Conservation (phyloP, 163 green algal genomes). For the Chloromonas sp. region DNA sequence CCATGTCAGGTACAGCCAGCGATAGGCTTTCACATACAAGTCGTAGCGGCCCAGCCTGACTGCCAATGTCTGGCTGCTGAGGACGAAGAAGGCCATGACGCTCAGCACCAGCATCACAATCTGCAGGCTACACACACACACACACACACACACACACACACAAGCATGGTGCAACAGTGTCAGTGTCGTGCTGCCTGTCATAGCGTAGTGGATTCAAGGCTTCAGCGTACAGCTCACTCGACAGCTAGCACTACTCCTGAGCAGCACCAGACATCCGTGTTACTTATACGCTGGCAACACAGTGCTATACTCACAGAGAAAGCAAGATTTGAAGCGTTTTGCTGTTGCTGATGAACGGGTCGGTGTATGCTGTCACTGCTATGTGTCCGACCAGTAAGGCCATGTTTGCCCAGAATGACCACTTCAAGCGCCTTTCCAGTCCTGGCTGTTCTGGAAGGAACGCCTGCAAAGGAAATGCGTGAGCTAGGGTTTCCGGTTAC, state of each 20-base stretch:
- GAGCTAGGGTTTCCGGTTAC: no score
- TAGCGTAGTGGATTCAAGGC: no score
- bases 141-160: neutral
- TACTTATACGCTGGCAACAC: no score
- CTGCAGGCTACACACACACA: constrained; percentile 20
- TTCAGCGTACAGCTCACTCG: no score
- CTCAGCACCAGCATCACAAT: constrained; percentile 32
- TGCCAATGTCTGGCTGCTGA: constrained; percentile 25
- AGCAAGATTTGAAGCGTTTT: neutral
- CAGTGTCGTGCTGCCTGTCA: no score
- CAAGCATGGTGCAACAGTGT: neutral
- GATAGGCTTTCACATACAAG: constrained; percentile 28
- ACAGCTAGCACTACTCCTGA: no score
- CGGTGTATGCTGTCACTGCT: constrained; percentile 34
- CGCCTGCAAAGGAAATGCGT: neutral
- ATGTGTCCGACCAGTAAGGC: constrained; percentile 23
- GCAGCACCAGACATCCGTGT: no score
- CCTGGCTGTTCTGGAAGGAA: neutral
- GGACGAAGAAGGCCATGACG: constrained; percentile 37
- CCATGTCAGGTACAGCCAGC: constrained; percentile 18
- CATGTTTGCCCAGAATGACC: constrained; percentile 14
- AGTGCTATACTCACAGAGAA: neutral
- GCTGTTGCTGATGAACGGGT: constrained; percentile 15
- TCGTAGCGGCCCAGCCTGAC: constrained; percentile 34
- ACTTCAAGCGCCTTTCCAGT: constrained; percentile 13